phyloP scores from a whole-genome alignment of 371 early-diverging fungal genomes.

The Batkoa obscura region DNA sequence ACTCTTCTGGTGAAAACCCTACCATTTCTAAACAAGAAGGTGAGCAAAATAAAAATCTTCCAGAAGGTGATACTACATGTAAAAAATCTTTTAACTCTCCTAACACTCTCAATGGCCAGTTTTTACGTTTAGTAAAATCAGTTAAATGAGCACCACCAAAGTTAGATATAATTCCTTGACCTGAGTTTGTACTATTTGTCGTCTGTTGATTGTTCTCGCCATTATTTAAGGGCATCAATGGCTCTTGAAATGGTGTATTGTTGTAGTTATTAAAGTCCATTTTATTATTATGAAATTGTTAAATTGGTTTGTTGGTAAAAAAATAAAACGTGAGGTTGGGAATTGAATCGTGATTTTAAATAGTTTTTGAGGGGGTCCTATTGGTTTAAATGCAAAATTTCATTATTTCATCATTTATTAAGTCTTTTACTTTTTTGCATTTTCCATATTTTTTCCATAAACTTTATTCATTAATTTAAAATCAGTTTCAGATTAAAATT shows the following conservation, averaged over 20 bases:
- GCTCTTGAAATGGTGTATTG: not conserved
- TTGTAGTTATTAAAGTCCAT: not conserved
- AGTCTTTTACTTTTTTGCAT: too few species aligned
- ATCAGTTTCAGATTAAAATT: too few species aligned
- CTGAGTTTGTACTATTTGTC: not conserved
- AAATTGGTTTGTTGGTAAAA: too few species aligned
- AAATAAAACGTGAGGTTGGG: too few species aligned
- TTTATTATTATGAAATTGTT: too few species aligned
- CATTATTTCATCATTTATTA: too few species aligned
- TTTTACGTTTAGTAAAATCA: slow-evolving; percentile 27
- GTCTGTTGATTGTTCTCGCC: not conserved
- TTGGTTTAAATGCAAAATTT: too few species aligned
- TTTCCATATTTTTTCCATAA: too few species aligned
- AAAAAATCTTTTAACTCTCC: slow-evolving; percentile 36
- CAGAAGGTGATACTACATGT: slow-evolving; percentile 32
- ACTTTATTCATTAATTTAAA: too few species aligned
- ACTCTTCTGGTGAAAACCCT: slow-evolving; percentile 35
- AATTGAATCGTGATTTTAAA: too few species aligned
- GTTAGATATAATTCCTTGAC: slow-evolving; percentile 12
- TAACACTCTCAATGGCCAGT: slow-evolving; percentile 30
- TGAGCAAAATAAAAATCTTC: slow-evolving; percentile 31
- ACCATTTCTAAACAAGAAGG: slow-evolving; percentile 27
- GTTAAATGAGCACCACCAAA: slow-evolving; percentile 10
- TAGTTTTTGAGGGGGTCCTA: too few species aligned
- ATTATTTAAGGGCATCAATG: not conserved